Base-by-base conservation (phyloP, 441 rosid genomes). In the Syzygium malaccense region DNA sequence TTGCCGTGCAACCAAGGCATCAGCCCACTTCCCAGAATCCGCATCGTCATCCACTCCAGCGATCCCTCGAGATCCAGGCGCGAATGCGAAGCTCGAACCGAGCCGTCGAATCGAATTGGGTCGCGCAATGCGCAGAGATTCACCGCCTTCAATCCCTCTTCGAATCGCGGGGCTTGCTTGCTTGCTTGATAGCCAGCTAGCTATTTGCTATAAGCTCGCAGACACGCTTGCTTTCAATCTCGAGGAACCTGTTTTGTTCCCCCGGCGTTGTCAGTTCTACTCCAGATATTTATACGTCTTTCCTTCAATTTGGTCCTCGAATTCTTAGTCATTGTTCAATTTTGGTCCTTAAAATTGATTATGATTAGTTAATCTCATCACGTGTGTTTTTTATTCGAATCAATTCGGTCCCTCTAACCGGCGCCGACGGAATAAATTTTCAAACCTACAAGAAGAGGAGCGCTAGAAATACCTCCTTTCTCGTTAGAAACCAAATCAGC, bases 1-100 rank as follows among this genome's bases (percentile, higher is more conserved):
- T 92, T 96, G 88, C 91, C 90, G 88, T 91, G 90, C 87, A 96
- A 88, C 98, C 99, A 98, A 87, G 89, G 62, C 85, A 85, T 60
- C 55, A 93, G 62, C 78, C 93, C 92, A 62, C 91, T 92, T 57
- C 88, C 91, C 19, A 92, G 89, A 19, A 89, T 66, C 87, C 89
- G 92, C 95, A 93, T 93, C 37, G 85, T 37, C 62, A 60, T 55
- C 87, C 51, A 49, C 64, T n/a, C 54, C 54, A 45, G 4, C 6
- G 56, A 26, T 60, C 49, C 55, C 33, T 19, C 71, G 56, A 89
- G 84, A 49, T 53, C 54, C 28, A 71, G 80, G 14, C 45, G 45
- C 51, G 80, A 71, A 20, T 3, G 51, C 48, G 10, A 32, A 37
- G 83, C 51, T 71, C 28, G 83, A 23, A 37, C 51, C 83, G 17